Base-by-base conservation (phyloP, 371 early-diverging fungal species). In the Fennellomyces sp. region DNA sequence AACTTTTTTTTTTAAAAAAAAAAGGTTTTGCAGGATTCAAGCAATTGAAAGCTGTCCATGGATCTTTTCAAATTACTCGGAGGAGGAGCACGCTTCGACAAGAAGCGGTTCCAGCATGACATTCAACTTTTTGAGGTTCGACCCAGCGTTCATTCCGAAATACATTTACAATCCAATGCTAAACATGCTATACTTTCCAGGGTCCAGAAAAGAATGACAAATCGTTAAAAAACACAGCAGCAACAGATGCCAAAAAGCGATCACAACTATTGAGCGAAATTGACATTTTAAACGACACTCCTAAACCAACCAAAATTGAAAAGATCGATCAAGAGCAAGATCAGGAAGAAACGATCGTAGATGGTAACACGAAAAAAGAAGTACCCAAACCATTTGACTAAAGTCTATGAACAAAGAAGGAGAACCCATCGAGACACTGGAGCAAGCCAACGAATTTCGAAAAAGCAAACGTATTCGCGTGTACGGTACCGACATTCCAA, bases 401-500 rank as follows among this genome's bases (percentile, higher is more conserved):
- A n/a, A n/a, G n/a, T n/a, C n/a, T n/a, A n/a, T n/a, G n/a, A n/a
- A n/a, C n/a, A n/a, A n/a, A n/a, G n/a, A n/a, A n/a, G n/a, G n/a
- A n/a, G n/a, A n/a, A n/a, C n/a, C 23, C 5, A 21, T 45, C 12
- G 21, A 58, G 19, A 48, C 29, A 42, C 21, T 21, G 33, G 23
- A 45, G 23, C 21, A 74, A 66, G 80, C 76, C 5, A 59, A 66
- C 25, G 58, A 52, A 19, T 85, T 86, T 66, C 87, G 96, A 35
- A 93, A 88, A 60, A 63, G 81, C 41, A 68, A 94, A 60, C 76
- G 82, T 52, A 97, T 97, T 65, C 85, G 83, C 33, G 86, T 94
- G 0, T 91, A 91, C 39, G 97, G 97, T 11, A 85, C 87, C 10
- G 96, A 96, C 67, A 78, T 93, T 1, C 95, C 96, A 5, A 77